Conservation (phyloP, 345 rosid genomes). For the Odontarrhena argentea region DNA sequence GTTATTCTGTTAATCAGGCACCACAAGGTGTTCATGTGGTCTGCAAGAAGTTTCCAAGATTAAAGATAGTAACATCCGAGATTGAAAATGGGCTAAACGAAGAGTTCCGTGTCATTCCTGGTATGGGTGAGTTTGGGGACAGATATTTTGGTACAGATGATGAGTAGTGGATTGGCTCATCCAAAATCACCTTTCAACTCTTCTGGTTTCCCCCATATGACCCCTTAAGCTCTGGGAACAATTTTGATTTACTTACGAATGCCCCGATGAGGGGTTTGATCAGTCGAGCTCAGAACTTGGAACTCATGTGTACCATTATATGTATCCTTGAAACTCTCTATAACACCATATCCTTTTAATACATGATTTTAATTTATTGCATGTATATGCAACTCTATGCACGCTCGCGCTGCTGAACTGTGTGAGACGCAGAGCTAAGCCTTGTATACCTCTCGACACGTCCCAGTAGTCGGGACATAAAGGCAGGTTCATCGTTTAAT, state of each 20-base stretch:
- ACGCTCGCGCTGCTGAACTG: neutral
- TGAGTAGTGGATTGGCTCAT: constrained; percentile 46
- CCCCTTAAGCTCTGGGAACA: constrained; percentile 35
- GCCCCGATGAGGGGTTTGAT: constrained; percentile 20
- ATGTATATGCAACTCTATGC: constrained; percentile 7
- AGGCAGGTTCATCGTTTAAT: neutral
- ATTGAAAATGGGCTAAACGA: constrained; percentile 85
- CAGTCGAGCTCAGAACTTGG: constrained; percentile 1
- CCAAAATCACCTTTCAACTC: constrained; percentile 20
- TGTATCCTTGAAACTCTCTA: constrained; percentile 25
- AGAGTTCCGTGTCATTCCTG: constrained; percentile 94
- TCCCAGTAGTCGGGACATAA: too few species aligned
- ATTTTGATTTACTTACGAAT: constrained; percentile 37
- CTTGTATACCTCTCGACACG: too few species aligned
- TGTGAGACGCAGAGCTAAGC: neutral
- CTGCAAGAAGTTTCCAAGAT: constrained; percentile 83
- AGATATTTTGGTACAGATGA: constrained; percentile 97
- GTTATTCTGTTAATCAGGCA: constrained; percentile 55
- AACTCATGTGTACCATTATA: constrained; percentile 34
- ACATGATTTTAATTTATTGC: constrained; percentile 14
- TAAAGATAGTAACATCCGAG: constrained; percentile 98
- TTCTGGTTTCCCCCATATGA: constrained; percentile 28
- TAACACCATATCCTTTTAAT: constrained; percentile 12
- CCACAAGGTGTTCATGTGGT: constrained; percentile 99
- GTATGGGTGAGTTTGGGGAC: constrained; percentile 99